These are phyloP conservation scores for Gossypium gossypioides DNA, from an alignment of 441 rosid genomes.

Conservation along the genomic window DNA sequence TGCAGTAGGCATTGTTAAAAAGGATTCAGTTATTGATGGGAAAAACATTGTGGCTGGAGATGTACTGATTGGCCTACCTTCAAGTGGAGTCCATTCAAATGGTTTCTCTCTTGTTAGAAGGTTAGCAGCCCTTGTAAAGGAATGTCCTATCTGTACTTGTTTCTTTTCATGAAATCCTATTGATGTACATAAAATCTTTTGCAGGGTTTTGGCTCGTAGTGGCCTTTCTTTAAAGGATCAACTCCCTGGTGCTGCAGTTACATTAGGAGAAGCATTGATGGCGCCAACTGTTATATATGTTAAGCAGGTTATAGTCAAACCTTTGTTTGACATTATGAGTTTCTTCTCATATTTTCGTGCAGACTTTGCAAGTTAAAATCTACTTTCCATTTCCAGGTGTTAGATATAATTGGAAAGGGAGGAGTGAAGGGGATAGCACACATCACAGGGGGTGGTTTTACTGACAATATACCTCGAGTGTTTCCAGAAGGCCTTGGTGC, in stretches of 20 bases:
- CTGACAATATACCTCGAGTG: slow-evolving; percentile 81
- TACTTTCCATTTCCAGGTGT: slow-evolving; percentile 35
- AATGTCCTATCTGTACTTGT: background rate
- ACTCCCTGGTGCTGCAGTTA: slow-evolving; percentile 51
- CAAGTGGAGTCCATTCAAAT: slow-evolving; percentile 89
- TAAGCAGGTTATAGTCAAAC: slow-evolving; percentile 48
- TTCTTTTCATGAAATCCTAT: background rate
- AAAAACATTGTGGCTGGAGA: slow-evolving; percentile 65
- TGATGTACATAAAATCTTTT: background rate
- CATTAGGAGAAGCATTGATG: slow-evolving; percentile 76
- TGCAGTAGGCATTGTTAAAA: slow-evolving; percentile 80
- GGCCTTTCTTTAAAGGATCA: slow-evolving; percentile 49
- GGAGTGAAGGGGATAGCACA: slow-evolving; percentile 91
- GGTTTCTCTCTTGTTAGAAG: slow-evolving; percentile 92
- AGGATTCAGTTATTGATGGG: slow-evolving; percentile 71
- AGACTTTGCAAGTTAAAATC: background rate
- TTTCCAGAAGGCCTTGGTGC: slow-evolving; percentile 79
- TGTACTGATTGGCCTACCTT: slow-evolving; percentile 72
- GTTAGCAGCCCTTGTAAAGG: slow-evolving; percentile 21
- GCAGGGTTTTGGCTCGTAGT: slow-evolving; percentile 59
- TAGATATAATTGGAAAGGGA: slow-evolving; percentile 66
- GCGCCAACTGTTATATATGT: slow-evolving; percentile 87
- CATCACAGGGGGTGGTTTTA: slow-evolving; percentile 90
- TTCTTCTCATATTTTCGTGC: background rate
- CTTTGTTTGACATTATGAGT: background rate